Evolutionary conservation across 169 alveolate genomes (phyloP).

Genomic region (Cryptosporidium ryanae): DNA sequence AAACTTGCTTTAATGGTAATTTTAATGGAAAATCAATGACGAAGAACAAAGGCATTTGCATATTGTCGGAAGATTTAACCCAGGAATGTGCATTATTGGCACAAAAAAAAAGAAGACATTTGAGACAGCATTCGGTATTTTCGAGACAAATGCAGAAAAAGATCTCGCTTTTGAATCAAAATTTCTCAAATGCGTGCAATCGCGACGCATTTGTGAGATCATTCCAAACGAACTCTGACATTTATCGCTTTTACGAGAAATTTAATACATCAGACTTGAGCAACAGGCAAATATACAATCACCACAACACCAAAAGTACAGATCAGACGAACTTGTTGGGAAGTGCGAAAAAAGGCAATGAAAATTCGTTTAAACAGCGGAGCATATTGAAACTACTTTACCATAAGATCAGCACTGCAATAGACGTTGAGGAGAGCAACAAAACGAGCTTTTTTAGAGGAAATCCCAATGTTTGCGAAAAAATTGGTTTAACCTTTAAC

Average conservation of each 20-base stretch:
- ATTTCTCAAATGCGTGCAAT: constrained; percentile 26
- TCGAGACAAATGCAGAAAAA: constrained; percentile 62
- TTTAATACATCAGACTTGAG: no score
- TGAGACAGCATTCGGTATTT: constrained; percentile 43
- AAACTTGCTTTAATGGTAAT: neutral
- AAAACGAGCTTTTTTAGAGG: no score
- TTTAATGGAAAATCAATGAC: neutral
- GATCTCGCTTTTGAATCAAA: constrained; percentile 1
- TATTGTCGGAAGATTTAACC: constrained; percentile 28
- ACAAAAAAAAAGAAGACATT: constrained; percentile 64
- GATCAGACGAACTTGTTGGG: no score
- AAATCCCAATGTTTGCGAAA: no score
- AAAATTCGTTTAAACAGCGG: neutral
- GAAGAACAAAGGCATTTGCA: neutral
- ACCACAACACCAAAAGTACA: no score
- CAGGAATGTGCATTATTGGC: constrained; percentile 65
- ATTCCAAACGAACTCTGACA: no score
- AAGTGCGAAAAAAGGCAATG: no score
- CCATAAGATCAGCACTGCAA: neutral
- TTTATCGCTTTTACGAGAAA: no score
- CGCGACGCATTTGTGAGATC: constrained; percentile 15
- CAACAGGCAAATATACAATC: no score
- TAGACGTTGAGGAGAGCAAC: neutral
- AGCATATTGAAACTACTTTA: neutral
- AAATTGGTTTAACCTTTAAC: no score